Conservation (phyloP, 108 stramenopile species). For the Nitzschia putrida region DNA sequence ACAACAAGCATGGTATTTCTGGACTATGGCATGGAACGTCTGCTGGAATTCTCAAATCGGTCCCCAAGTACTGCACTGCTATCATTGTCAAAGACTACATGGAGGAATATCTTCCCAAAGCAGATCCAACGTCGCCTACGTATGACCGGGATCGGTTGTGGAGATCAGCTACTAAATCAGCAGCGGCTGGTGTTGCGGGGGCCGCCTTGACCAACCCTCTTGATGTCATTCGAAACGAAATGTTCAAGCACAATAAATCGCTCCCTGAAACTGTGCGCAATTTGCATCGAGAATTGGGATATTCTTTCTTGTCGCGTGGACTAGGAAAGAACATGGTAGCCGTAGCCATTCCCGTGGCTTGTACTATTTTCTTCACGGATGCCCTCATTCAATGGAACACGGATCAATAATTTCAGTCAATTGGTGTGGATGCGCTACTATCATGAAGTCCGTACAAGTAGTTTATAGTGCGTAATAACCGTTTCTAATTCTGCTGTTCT, state of each 20-base stretch:
- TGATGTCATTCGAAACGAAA: conserved; percentile 97
- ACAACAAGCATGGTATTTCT: conserved; percentile 58
- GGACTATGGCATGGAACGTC: conserved; percentile 90
- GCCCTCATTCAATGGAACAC: conserved; percentile 56
- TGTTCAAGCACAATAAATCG: conserved; percentile 91
- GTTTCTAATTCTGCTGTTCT: conserved; percentile 6
- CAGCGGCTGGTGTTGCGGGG: conserved; percentile 89
- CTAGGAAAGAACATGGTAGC: conserved; percentile 94
- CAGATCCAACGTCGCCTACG: conserved; percentile 54
- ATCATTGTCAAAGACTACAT: conserved; percentile 90
- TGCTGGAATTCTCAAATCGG: conserved; percentile 94
- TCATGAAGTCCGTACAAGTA: too few relatives aligned
- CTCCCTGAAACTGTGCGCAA: conserved; percentile 51
- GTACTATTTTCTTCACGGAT: conserved; percentile 94
- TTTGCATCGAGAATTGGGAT: conserved; percentile 59
- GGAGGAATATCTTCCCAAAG: conserved; percentile 50
- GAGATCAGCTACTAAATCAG: conserved; percentile 84
- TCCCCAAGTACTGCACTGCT: conserved; percentile 93
- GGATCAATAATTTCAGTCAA: not conserved
- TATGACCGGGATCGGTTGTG: conserved; percentile 59
- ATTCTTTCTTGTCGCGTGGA: conserved; percentile 67
- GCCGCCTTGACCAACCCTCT: conserved; percentile 94
- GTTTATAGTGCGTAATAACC: too few relatives aligned
- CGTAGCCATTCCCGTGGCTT: conserved; percentile 90
- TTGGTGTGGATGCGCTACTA: not conserved